These are phyloP conservation scores for Gnomoniopsis smithogilvyi DNA, from an alignment of 2,329 filamentous ascomycete genomes.

Conservation along the genomic window DNA sequence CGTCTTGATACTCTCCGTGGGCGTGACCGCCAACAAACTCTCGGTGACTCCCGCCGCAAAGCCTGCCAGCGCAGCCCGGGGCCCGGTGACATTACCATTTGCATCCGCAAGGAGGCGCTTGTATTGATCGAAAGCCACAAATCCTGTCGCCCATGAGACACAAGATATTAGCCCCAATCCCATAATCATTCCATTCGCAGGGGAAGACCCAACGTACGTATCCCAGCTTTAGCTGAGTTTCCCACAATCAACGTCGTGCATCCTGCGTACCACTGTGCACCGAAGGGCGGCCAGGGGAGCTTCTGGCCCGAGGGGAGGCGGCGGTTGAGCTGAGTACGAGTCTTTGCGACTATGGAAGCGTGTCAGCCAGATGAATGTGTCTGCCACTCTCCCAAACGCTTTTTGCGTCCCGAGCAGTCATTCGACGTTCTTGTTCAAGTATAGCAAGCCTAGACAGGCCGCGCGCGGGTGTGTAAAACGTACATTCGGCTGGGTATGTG, in stretches of 20 bases:
- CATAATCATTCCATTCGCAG: too few species aligned
- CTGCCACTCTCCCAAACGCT: background rate
- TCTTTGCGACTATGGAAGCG: constrained; percentile 73
- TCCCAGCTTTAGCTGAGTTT: constrained; percentile 94
- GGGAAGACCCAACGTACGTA: too few species aligned
- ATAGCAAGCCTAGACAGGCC: too few species aligned
- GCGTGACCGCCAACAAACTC: constrained; percentile 88
- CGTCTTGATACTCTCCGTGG: constrained; percentile 97
- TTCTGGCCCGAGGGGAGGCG: constrained; percentile 78
- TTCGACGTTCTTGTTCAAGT: too few species aligned
- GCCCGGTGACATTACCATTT: constrained; percentile 84
- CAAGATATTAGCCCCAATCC: too few species aligned
- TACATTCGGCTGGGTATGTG: constrained; percentile 93
- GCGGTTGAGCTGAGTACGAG: constrained; percentile 87
- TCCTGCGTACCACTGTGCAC: constrained; percentile 92
- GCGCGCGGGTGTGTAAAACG: constrained; percentile 26
- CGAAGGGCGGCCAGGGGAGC: constrained; percentile 92
- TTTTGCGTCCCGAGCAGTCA: too few species aligned
- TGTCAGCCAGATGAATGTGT: background rate
- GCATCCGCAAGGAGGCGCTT: constrained; percentile 78
- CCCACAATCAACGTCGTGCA: constrained; percentile 97
- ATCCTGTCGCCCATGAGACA: constrained; percentile 52
- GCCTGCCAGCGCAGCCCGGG: constrained; percentile 85
- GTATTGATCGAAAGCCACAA: constrained; percentile 95
- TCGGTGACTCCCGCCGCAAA: constrained; percentile 95